Evolutionary conservation across 2,329 filamentous ascomycete genomes (phyloP).

Genomic region (Diaporthe vaccinii): DNA sequence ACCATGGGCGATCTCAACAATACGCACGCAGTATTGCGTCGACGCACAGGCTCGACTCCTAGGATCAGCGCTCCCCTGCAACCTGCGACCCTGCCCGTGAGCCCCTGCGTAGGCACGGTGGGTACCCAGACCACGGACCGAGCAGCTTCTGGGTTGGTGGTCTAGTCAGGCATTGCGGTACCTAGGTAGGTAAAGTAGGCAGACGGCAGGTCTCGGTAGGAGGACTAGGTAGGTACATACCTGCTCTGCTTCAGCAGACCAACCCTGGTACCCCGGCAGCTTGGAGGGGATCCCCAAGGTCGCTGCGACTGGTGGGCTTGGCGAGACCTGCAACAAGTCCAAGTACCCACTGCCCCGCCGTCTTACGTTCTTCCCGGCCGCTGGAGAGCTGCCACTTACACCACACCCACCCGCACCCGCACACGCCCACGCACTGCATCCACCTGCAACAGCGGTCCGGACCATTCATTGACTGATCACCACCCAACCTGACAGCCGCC

Average conservation of each 20-base stretch:
- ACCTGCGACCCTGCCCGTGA: constrained; percentile 23
- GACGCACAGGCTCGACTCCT: constrained; percentile 28
- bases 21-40: constrained; percentile 15
- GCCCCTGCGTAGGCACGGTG: constrained; percentile 29
- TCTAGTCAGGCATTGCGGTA: constrained; percentile 16
- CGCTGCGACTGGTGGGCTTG: constrained; percentile 28
- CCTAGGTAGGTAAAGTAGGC: not conserved
- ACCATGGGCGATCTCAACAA: not conserved
- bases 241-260: not conserved
- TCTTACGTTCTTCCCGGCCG: constrained; percentile 5
- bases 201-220: constrained; percentile 6
- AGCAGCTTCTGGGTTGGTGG: not conserved
- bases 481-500: constrained; percentile 15
- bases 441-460: constrained; percentile 26
- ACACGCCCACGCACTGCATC: not conserved
- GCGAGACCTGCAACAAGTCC: constrained; percentile 28
- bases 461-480: constrained; percentile 31
- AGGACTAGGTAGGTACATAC: not conserved
- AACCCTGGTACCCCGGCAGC: constrained; percentile 23
- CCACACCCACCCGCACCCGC: constrained; percentile 4
- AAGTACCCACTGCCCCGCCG: constrained; percentile 33
- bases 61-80: constrained; percentile 27
- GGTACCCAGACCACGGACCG: constrained; percentile 2
- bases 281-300: constrained; percentile 31
- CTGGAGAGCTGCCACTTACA: constrained; percentile 28